Evolutionary conservation across 2,329 filamentous ascomycete species (phyloP), one percentile per base, ranked within the genome.

Genomic region (Didymella exigua): DNA sequence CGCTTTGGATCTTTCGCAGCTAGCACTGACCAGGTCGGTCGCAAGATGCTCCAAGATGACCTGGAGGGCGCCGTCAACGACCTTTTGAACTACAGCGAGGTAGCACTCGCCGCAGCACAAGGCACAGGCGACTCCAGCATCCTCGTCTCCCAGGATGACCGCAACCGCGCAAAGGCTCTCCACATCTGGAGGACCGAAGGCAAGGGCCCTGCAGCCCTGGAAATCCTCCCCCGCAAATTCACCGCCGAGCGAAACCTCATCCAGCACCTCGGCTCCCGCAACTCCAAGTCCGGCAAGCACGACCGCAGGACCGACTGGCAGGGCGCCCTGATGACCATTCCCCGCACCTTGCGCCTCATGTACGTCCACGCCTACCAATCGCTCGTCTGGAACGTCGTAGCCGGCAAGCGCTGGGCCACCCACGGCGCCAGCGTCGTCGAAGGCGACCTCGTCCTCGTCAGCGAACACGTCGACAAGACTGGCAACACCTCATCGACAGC

Each of bases 361-460:
- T 99, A 98, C 72, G 88, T 96, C 14, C 95, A 99, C 74, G 93
- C 95, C 5, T 98, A 97, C 76, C 95, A 99, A 75, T 96, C 90
- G 5, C 84, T 92, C 31, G 87, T 99, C 8, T 99, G 93, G 93
- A 99, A 99, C 77, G 85, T 86, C 62, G 90, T 86, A 11, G 90
- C 86, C 1, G 91, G 90, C 61, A 86, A 89, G 65, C 89, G 95
- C 41, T 96, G 91, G 89, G 84, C 86, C 36, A 78, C 85, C 2
- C 89, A 89, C 70, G 92, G 93, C 45, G 76, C 81, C 55, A 82
- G 82, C 49, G 90, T 97, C 14, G 83, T 96, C 13, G 85, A 89
- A 64, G 95, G 95, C 27, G 95, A 99, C 73, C 83, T 99, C 10
- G 86, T 97, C 37, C 81, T 96, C 31, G 76, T 86, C 14, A 76